A percentile compares a stretch with the other conserved stretches of the same genome.
These are phyloP conservation scores for Fraxinus cuspidata DNA, from an alignment of 257 asterid genomes.

Conservation along the genomic window DNA sequence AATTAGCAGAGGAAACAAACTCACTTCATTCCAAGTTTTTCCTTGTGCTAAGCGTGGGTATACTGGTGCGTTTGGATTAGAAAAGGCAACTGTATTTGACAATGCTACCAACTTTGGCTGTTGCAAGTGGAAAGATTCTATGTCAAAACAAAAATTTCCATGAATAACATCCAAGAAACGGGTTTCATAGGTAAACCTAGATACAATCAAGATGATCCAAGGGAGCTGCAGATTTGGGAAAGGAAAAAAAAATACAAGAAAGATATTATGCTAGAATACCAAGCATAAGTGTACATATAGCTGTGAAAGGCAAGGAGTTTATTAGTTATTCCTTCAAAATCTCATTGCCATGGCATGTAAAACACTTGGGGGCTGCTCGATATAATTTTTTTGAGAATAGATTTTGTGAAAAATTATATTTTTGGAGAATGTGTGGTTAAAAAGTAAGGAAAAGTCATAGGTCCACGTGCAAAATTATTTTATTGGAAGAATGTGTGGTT, in stretches of 20 bases:
- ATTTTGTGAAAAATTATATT: too few relatives aligned
- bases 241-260: not conserved
- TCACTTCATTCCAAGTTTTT: constrained; percentile 87
- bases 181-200: not conserved
- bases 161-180: constrained; percentile 16
- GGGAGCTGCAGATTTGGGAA: not conserved
- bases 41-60: constrained; percentile 98
- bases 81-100: constrained; percentile 66
- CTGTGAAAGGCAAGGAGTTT: not conserved
- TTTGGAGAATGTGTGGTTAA: too few relatives aligned
- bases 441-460: too few relatives aligned
- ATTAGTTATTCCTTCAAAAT: not conserved
- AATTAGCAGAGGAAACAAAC: constrained; percentile 21
- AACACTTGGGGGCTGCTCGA: too few relatives aligned
- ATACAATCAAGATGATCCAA: not conserved
- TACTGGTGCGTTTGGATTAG: constrained; percentile 85
- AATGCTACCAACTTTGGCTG: constrained; percentile 88
- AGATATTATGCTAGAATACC: not conserved
- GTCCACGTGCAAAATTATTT: too few relatives aligned
- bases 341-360: not conserved
- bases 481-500: too few relatives aligned
- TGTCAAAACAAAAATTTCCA: not conserved
- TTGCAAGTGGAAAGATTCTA: constrained; percentile 3
- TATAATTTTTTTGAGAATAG: too few relatives aligned
- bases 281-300: too few relatives aligned